These are phyloP conservation scores for Hansfordia pulvinata DNA, from an alignment of 2,329 filamentous ascomycete genomes.

Conservation along the genomic window DNA sequence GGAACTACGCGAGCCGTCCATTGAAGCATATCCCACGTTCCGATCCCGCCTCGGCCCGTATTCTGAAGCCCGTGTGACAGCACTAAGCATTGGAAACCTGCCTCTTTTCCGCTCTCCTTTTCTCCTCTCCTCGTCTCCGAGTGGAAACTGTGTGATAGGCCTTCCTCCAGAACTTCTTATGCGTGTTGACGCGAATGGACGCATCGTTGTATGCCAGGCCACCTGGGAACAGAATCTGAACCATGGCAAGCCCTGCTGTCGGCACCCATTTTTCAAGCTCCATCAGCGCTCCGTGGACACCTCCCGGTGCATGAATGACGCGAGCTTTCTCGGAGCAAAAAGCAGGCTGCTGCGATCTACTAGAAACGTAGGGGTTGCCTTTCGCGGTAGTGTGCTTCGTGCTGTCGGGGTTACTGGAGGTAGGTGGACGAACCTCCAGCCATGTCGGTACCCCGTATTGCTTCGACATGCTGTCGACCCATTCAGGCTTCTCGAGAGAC, in stretches of 20 bases:
- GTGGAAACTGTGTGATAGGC: slow-evolving; percentile 4
- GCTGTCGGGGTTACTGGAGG: no score
- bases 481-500: slow-evolving; percentile 1
- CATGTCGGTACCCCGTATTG: slow-evolving; percentile 3
- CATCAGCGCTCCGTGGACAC: slow-evolving; percentile 7
- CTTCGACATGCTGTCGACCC: slow-evolving; percentile 3
- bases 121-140: slow-evolving; percentile 4
- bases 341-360: no score
- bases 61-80: no score
- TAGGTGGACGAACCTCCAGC: slow-evolving; percentile 4
- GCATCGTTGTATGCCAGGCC: slow-evolving; percentile 4
- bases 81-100: no score
- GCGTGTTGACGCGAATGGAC: slow-evolving; percentile 4
- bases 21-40: no score
- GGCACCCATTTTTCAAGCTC: slow-evolving; percentile 9
- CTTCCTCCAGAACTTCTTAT: slow-evolving; percentile 6
- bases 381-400: no score
- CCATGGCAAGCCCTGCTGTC: slow-evolving; percentile 5
- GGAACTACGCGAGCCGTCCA: no score
- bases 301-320: slow-evolving; percentile 3
- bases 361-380: no score
- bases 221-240: slow-evolving; percentile 5
- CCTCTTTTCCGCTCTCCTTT: slow-evolving; percentile 1
- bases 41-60: no score
- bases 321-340: not conserved